Percentiles rank a stretch among this genome's conserved stretches.
phyloP scores from a whole-genome alignment of 768 basidiomycete genomes.

The Macrolepiota albuminosa region DNA sequence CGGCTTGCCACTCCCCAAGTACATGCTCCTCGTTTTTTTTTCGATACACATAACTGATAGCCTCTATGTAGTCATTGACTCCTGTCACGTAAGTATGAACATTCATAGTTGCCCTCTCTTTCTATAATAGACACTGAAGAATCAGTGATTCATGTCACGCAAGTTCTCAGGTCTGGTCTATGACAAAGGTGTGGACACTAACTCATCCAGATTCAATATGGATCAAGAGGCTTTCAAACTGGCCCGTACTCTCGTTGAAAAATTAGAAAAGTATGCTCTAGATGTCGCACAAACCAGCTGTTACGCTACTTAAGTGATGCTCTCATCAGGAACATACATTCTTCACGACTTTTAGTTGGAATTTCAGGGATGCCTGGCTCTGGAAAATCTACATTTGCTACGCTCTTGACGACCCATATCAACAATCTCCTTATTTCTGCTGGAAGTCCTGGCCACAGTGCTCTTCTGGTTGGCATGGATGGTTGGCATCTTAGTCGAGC shows the following conservation, averaged over 20 bases:
- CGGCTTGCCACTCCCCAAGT: too few relatives aligned
- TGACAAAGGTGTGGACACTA: too few relatives aligned
- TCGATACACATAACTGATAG: too few relatives aligned
- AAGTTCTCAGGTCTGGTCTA: too few relatives aligned
- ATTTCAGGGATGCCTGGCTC: conserved; percentile 80
- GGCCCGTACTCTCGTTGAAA: conserved; percentile 31
- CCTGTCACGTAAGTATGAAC: too few relatives aligned
- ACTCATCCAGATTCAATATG: conserved; percentile 23
- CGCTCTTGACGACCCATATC: conserved; percentile 45
- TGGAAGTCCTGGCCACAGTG: conserved; percentile 24
- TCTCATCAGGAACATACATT: conserved; percentile 26
- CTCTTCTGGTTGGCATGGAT: conserved; percentile 75
- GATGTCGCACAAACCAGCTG: not conserved
- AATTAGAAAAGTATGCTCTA: conserved; percentile 32
- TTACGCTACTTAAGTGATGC: conserved; percentile 1
- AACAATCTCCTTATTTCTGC: conserved; percentile 37
- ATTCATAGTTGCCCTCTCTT: too few relatives aligned
- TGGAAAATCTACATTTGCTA: conserved; percentile 79
- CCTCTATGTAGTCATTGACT: too few relatives aligned
- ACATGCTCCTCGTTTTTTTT: too few relatives aligned
- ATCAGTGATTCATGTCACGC: too few relatives aligned
- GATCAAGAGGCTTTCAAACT: conserved; percentile 34
- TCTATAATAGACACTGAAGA: too few relatives aligned
- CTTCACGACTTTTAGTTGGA: conserved; percentile 60
- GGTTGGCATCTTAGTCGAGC: conserved; percentile 89